Conservation (phyloP, 129 eudicot species). For the Sambucus nigra region DNA sequence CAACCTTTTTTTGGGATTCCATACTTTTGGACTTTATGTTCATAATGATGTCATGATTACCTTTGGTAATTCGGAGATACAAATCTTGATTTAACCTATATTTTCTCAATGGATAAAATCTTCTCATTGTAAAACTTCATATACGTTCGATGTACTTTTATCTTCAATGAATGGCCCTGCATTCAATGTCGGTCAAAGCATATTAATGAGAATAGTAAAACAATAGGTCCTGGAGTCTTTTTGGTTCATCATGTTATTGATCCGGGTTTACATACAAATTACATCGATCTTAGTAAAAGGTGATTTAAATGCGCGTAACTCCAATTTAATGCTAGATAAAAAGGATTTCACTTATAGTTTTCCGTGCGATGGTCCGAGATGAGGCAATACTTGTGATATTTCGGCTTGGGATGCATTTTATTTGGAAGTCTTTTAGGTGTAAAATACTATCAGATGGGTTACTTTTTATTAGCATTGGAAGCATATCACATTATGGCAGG, state of each 20-base stretch:
- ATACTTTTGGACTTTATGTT: too few species aligned
- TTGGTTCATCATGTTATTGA: slow-evolving; percentile 14
- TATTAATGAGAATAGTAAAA: too few species aligned
- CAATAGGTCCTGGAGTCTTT: slow-evolving; percentile 7
- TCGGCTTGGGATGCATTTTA: not conserved
- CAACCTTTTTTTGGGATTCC: too few species aligned
- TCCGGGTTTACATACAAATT: slow-evolving; percentile 11
- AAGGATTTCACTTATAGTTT: not conserved
- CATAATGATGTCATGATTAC: slow-evolving; percentile 9
- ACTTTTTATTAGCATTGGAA: not conserved
- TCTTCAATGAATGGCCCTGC: not conserved
- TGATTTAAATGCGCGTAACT: not conserved
- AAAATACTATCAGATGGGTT: too few species aligned
- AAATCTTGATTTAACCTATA: slow-evolving; percentile 7
- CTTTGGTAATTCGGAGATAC: slow-evolving; percentile 5
- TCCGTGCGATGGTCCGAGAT: too few species aligned
- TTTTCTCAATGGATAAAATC: slow-evolving; percentile 6
- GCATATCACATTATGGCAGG: too few species aligned
- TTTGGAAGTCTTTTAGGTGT: not conserved
- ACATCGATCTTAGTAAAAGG: slow-evolving; percentile 13
- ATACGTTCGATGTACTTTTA: not conserved
- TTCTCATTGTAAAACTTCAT: slow-evolving; percentile 1
- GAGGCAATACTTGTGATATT: too few species aligned
- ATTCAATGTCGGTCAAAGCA: slow-evolving; percentile 2
- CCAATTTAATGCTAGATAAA: not conserved